Evolutionary conservation across 805 yeast species (phyloP).

Genomic region (Ogataea henricii): DNA sequence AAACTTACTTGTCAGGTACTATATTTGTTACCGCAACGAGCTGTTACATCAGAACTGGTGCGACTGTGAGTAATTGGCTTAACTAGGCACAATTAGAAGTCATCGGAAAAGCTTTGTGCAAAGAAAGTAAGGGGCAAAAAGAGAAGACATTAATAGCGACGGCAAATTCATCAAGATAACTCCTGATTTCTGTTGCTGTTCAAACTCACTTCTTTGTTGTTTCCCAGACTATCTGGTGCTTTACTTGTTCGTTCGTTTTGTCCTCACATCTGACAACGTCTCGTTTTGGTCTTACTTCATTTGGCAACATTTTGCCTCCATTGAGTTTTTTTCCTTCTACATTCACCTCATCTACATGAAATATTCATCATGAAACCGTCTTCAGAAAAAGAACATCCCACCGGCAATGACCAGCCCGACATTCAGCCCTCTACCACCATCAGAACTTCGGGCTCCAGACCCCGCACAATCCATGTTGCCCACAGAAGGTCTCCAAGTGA

Average conservation of each 20-base stretch:
- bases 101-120: not conserved
- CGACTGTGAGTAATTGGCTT: not conserved
- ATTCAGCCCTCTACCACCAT: slow-evolving; percentile 35
- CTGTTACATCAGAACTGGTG: not conserved
- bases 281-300: not conserved
- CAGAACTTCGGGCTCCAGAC: slow-evolving; percentile 39
- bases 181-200: not conserved
- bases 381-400: slow-evolving; percentile 11
- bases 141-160: not conserved
- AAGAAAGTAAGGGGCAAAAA: slow-evolving; percentile 2
- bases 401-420: slow-evolving; percentile 14
- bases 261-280: not conserved
- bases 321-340: not conserved
- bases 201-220: not conserved
- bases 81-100: not conserved
- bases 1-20: not conserved
- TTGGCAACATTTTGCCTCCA: not conserved
- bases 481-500: slow-evolving; percentile 97
- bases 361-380: slow-evolving; percentile 13
- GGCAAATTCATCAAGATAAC: not conserved
- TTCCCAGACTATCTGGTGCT: not conserved
- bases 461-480: slow-evolving; percentile 84
- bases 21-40: not conserved
- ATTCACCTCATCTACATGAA: slow-evolving; percentile 2
- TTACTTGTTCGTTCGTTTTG: slow-evolving; percentile 2